Evolutionary conservation across 768 basidiomycete species (phyloP).

Genomic region (Lentinula sp.): DNA sequence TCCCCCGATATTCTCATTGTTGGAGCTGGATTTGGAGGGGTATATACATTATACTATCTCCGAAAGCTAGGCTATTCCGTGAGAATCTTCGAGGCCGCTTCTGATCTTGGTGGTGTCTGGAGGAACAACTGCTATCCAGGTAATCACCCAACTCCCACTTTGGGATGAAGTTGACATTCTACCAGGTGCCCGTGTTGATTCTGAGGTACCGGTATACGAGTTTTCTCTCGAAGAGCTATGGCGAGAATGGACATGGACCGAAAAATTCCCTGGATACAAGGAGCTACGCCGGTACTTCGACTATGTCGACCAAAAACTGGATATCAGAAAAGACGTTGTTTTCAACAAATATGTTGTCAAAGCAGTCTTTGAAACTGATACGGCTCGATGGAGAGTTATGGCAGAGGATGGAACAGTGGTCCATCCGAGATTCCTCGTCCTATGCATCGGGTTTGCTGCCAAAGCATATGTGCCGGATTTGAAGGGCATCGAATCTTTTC

Average conservation of each 20-base stretch:
- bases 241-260: slow-evolving; percentile 6
- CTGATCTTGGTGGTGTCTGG: slow-evolving; percentile 11
- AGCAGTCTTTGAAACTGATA: slow-evolving; percentile 6
- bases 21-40: background rate
- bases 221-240: slow-evolving; percentile 9
- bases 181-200: slow-evolving; percentile 12
- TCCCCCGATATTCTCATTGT: background rate
- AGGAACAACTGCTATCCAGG: slow-evolving; percentile 9
- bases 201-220: slow-evolving; percentile 9
- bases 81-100: slow-evolving; percentile 10
- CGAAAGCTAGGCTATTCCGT: slow-evolving; percentile 9
- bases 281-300: slow-evolving; percentile 10
- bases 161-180: background rate
- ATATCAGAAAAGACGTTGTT: slow-evolving; percentile 6
- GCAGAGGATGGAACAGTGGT: slow-evolving; percentile 4
- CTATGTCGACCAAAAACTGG: slow-evolving; percentile 9
- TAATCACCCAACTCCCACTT: background rate
- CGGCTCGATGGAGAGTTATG: slow-evolving; percentile 8
- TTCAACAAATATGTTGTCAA: slow-evolving; percentile 10
- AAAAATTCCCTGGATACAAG: slow-evolving; percentile 6
- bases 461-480: slow-evolving; percentile 4
- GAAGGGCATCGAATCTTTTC: background rate
- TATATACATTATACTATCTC: background rate
- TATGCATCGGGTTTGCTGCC: slow-evolving; percentile 10
- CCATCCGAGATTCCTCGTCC: slow-evolving; percentile 8